Evolutionary conservation across 805 yeast genomes (phyloP), one percentile per base, ranked within the genome.

Genomic region (Saccharomycopsis sp.): DNA sequence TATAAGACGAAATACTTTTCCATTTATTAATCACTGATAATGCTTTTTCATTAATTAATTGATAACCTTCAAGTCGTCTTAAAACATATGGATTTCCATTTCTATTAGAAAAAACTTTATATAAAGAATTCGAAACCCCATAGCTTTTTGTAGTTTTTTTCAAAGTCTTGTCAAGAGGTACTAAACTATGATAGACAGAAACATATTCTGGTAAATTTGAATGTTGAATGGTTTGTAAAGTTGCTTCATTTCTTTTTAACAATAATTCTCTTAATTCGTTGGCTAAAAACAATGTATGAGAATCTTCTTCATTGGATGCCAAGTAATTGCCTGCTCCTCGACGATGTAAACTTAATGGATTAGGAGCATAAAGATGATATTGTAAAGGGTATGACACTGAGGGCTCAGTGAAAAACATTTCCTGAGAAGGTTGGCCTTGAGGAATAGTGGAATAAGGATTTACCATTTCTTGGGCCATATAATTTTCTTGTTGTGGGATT

Each of bases 301-400:
- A 72, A 25, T 74, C 75, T 32, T 86, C 70, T 59, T 87, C 88
- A 55, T 87, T 76, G 1, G 84, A 74, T 36, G 70, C 69, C 46
- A 82, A 62, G 12, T 78, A 76, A 8, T 58, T 31, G 69, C 66
- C 36, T n/a, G n/a, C n/a, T n/a, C n/a, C n/a, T n/a, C n/a, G n/a
- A 78, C 57, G 53, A 79, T 77, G 6, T 87, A 88, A 2, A 15
- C 9, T 8, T 8, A 88, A 85, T 8, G 96, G 89, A 23, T 75
- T 70, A 2, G 96, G 96, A 0, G 96, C 92, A 60, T 89, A 88
- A 30, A 86, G 61, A 59, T 88, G 95, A 56, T 84, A 83, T 52
- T 86, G 86, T 33, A 84, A 61, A 0, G 82, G 81, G 48, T 62
- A 43, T 30, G 52, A 31, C 15, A 41, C 36, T 15, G 34, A 19